Conservation (phyloP, 129 eudicot genomes). For the Tanacetum coccineum region DNA sequence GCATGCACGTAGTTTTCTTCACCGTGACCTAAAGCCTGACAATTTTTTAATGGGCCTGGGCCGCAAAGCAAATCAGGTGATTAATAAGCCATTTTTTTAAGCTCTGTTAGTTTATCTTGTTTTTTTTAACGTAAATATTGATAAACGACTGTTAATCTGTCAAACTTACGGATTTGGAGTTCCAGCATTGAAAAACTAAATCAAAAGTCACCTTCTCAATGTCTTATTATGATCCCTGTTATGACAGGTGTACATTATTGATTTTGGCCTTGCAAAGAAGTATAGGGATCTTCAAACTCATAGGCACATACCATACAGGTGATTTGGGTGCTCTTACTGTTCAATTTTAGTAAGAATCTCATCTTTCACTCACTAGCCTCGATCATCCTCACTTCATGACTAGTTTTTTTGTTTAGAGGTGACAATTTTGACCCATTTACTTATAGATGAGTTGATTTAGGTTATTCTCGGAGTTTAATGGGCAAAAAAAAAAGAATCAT, state of each 20-base stretch:
- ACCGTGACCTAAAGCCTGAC: conserved; percentile 99
- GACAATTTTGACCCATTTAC: background rate
- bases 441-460: background rate
- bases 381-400: conserved; percentile 7
- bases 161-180: conserved; percentile 10
- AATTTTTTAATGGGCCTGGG: conserved; percentile 99
- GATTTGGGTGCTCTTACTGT: conserved; percentile 14
- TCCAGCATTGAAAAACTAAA: background rate
- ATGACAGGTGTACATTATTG: conserved; percentile 68
- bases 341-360: background rate
- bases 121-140: background rate
- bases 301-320: conserved; percentile 91
- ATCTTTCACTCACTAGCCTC: background rate
- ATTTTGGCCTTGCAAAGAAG: conserved; percentile 89
- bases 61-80: conserved; percentile 97
- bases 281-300: conserved; percentile 85
- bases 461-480: too few species aligned
- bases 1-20: conserved; percentile 98
- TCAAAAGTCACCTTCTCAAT: background rate
- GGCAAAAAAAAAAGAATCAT: too few species aligned
- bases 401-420: background rate
- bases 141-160: background rate
- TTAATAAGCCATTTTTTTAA: background rate
- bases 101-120: background rate
- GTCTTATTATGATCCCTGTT: conserved; percentile 5